Evolutionary conservation across 768 basidiomycete genomes (phyloP), one percentile per base, ranked within the genome.

Genomic region (Agrocybe praecox): DNA sequence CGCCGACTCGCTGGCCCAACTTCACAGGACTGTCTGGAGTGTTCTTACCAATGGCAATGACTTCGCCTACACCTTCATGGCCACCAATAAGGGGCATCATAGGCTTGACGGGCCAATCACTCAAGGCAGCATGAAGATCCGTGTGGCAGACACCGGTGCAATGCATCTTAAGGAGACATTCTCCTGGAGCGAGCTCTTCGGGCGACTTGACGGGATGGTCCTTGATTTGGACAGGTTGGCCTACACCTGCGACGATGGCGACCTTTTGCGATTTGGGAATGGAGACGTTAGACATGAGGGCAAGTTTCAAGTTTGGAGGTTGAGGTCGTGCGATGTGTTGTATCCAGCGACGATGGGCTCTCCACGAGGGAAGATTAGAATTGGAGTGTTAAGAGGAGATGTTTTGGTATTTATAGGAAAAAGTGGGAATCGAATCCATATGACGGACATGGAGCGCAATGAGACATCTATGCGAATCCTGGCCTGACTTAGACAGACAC

Each of bases 131-230:
- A 64, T 94, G 92, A 14, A 92, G 79, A 65, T 94, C 92, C 2
- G 89, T 90, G 67, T 93, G 91, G 73, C 92, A 94, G n/a, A 93
- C 90, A 54, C 92, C 92, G 6, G 88, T 86, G 73, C 83, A 87
- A 33, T 80, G 78, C 66, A 94, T 77, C 71, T 89, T 87, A 69
- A 94, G 76, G 61, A 93, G 85, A 66, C 87, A 89, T 71, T 91
- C 86, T 46, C 86, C 87, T 0, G 86, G 86, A 0, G 70, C 72
- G 67, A 90, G 87, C 3, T 86, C 75, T 17, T 76, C 71, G 9
- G 79, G 80, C 46, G 76, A 73, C 52, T 71, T 80, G 61, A 90
- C 86, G n/a, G 83, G 87, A 55, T 79, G 66, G 65, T 87, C 80
- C 49, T 70, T 70, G 42, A 81, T 68, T 50, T 75, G 59, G 22